phyloP scores from a whole-genome alignment of 345 rosid genomes.

The Raphanus raphanistrum region DNA sequence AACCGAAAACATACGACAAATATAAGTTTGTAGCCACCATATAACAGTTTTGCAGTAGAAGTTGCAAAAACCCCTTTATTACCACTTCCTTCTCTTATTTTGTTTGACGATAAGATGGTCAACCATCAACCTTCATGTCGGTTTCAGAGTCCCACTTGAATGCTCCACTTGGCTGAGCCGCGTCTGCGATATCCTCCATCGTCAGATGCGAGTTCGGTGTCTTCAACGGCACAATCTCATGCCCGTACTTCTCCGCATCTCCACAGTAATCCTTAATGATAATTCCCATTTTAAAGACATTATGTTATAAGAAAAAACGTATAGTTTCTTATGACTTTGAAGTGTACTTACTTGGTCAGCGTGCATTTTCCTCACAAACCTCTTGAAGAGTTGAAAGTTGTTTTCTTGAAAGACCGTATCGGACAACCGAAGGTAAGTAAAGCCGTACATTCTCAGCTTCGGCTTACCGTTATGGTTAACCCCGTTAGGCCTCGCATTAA shows the following conservation, averaged over 20 bases:
- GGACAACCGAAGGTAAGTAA: slow-evolving; percentile 71
- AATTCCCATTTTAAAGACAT: background rate
- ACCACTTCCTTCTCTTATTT: background rate
- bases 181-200: slow-evolving; percentile 56
- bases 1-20: slow-evolving; percentile 7
- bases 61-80: slow-evolving; percentile 12
- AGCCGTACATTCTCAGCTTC: slow-evolving; percentile 60
- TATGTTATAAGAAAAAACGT: background rate
- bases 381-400: slow-evolving; percentile 65
- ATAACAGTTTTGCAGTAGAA: background rate
- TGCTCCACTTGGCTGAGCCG: slow-evolving; percentile 54
- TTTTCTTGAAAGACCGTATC: slow-evolving; percentile 45
- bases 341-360: slow-evolving; percentile 65
- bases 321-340: background rate
- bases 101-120: background rate
- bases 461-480: slow-evolving; percentile 53
- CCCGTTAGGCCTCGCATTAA: slow-evolving; percentile 84
- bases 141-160: slow-evolving; percentile 72
- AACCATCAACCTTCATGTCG: slow-evolving; percentile 55
- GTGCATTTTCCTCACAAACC: slow-evolving; percentile 77
- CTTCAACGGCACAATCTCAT: slow-evolving; percentile 51
- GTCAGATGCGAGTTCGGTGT: slow-evolving; percentile 48
- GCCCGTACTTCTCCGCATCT: slow-evolving; percentile 56
- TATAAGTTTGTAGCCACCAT: background rate
- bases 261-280: slow-evolving; percentile 36